These are phyloP conservation scores for Penicillium roqueforti DNA, from an alignment of 495 filamentous ascomycete genomes.

Conservation along the genomic window DNA sequence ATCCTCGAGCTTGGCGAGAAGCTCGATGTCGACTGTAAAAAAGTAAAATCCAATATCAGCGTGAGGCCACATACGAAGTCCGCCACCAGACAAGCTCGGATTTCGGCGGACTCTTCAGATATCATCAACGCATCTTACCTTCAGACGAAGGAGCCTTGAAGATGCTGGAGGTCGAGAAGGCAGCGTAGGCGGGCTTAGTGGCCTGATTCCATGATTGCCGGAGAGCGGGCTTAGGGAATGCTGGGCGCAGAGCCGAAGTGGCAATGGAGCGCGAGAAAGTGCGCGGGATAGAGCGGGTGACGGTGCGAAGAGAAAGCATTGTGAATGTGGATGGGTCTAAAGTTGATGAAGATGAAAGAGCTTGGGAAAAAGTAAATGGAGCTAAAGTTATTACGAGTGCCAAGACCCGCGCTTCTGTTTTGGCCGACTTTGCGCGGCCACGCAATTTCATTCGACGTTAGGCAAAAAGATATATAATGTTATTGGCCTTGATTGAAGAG, in stretches of 20 bases:
- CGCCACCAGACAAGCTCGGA: background rate
- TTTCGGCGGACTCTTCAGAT: background rate
- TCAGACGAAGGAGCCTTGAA: slow-evolving; percentile 57
- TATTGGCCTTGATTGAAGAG: background rate
- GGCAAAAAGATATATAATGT: background rate
- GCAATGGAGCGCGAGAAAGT: slow-evolving; percentile 57
- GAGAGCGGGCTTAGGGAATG: slow-evolving; percentile 41
- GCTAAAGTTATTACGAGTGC: slow-evolving; percentile 33
- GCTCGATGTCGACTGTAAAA: slow-evolving; percentile 43
- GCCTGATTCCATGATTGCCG: slow-evolving; percentile 49
- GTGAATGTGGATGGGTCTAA: slow-evolving; percentile 33
- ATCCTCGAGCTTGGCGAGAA: slow-evolving; percentile 47
- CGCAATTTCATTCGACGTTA: slow-evolving; percentile 6
- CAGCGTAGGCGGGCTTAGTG: slow-evolving; percentile 54
- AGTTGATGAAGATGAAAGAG: slow-evolving; percentile 20
- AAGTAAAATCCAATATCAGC: slow-evolving; percentile 11
- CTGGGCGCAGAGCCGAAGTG: slow-evolving; percentile 45
- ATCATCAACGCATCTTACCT: slow-evolving; percentile 30
- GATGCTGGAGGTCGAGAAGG: slow-evolving; percentile 68
- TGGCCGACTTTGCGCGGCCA: slow-evolving; percentile 12
- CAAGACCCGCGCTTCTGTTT: slow-evolving; percentile 26
- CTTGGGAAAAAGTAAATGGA: slow-evolving; percentile 19
- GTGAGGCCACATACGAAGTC: background rate
- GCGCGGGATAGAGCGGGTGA: slow-evolving; percentile 69
- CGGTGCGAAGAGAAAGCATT: slow-evolving; percentile 73